Base-by-base conservation (phyloP, 148 eudicot species). In the Rhododendron henanense region DNA sequence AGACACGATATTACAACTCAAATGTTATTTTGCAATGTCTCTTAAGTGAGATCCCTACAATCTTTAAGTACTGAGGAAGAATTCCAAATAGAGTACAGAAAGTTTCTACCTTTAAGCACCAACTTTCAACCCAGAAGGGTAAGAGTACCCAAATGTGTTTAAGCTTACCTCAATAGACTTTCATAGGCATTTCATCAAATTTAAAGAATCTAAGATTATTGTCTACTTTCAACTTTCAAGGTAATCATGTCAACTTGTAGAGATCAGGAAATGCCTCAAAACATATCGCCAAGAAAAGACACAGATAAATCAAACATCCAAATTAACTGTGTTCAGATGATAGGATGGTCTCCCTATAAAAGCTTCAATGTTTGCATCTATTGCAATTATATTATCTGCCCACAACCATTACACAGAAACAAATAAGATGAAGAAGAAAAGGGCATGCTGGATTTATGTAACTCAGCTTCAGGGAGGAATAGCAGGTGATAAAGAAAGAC, bases 161-260 rank as follows among this genome's bases (percentile, higher is more conserved):
- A 59, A 59, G 23, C 21, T 75, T 23, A 65, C 31, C 41, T 35
- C 78, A 37, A 75, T 75, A 10, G 37, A 75, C 37, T 75, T 15
- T 75, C 78, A 75, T 75, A 75, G 47, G 21, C 45, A 75, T 75
- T 75, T 33, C 44, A 37, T 13, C 44, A 37, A 6, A 39, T 77
- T 77, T 77, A 14, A 77, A 74, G 21, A 77, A 77, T 19, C 11
- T 1, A 5, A 7, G n/a, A 77, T 2, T 39, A 77, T 7, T 14
- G 51, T 21, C 25, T 77, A 77, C 23, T 39, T 77, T 77, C 79
- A 77, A 77, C 23, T 39, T 77, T 77, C 79, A 77, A 77, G 45
- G 41, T 39, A 28, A 77, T 77, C 79, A 21, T 39, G 79, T 19
- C 11, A 44, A 41, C 79, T 77, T 6, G 51, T 41, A 35, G 50